Base-by-base conservation (phyloP, 495 filamentous ascomycete species). In the Aspergillus carlsbadensis region DNA sequence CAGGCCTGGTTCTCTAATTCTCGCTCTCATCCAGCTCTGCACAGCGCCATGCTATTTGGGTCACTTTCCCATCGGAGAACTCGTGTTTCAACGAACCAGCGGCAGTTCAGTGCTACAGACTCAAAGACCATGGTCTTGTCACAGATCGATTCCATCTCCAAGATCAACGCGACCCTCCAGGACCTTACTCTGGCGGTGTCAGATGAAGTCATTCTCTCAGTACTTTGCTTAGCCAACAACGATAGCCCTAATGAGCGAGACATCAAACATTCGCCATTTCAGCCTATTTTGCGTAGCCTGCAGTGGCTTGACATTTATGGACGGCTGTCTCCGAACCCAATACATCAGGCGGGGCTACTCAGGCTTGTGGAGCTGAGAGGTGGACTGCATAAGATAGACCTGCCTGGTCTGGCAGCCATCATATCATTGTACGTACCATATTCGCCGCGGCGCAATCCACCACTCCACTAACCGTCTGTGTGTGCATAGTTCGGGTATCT, bases 231-330 rank as follows among this genome's bases (percentile, higher is more conserved):
- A 10, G 45, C 45, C 1, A 34, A 24, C 5, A n/a, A 33, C 10
- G 45, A 34, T 14, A 17, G 11, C 3, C 13, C 36, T 4, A 14
- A 4, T 13, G 10, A n/a, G 0, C 14, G 6, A 2, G 5, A 5
- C 11, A 11, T 15, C n/a, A 34, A 15, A 34, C 13, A 48, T 14
- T 48, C 45, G 2, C 45, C 45, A 6, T 48, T 48, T 13, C 22
- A 48, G 4, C 7, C 45, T 3, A 22, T 24, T 0, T n/a, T 48
- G 26, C 7, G 26, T 15, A 48, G 45, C 15, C 15, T 48, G n/a
- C 45, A 48, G 45, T 48, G 45, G 45, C 45, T 48, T 18, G 45
- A 48, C 33, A n/a, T 48, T 20, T 48, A 48, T 34, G 45, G 45
- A 2, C 3, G 10, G 1, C 17, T 34, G 15, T 48, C 24, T 3